Conservation (phyloP, 164 flowering plant species). For the Vitis rotundifolia region DNA sequence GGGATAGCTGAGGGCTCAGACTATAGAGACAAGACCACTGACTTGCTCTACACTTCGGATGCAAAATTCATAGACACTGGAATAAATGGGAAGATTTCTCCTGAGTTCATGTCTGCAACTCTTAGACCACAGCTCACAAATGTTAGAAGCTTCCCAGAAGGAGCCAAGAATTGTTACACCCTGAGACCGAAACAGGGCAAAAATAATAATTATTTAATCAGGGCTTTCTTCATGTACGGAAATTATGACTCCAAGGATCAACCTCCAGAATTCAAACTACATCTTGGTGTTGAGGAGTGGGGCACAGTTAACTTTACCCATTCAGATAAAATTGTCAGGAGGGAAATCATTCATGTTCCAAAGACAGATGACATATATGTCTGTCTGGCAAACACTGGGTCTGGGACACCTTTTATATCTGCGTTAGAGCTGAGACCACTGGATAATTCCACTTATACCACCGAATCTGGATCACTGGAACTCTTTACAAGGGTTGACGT, state of each 20-base stretch:
- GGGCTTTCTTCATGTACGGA: constrained; percentile 34
- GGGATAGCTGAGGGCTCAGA: constrained; percentile 7
- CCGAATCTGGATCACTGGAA: neutral
- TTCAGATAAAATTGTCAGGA: neutral
- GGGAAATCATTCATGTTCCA: constrained; percentile 19
- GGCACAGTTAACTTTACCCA: constrained; percentile 2
- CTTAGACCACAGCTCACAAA: neutral
- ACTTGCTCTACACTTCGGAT: constrained; percentile 22
- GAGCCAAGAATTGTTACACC: constrained; percentile 23
- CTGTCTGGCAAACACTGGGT: constrained; percentile 24
- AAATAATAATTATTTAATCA: constrained; percentile 16
- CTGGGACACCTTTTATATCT: constrained; percentile 32
- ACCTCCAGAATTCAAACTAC: constrained; percentile 24
- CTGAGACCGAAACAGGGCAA: neutral
- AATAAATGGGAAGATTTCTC: constrained; percentile 6
- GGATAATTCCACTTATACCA: neutral
- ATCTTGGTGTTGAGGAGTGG: constrained; percentile 24
- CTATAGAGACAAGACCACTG: constrained; percentile 10
- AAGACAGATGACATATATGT: constrained; percentile 2
- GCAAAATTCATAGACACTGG: constrained; percentile 19
- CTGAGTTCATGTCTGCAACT: too few species aligned
- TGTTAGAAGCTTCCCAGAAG: constrained; percentile 28
- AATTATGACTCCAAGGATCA: constrained; percentile 23
- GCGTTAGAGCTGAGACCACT: constrained; percentile 16
- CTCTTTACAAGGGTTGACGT: neutral